Percentiles rank a stretch among this genome's conserved stretches.
These are phyloP conservation scores for Cryptosporidium felis DNA, from an alignment of 169 alveolate genomes.

Conservation along the genomic window DNA sequence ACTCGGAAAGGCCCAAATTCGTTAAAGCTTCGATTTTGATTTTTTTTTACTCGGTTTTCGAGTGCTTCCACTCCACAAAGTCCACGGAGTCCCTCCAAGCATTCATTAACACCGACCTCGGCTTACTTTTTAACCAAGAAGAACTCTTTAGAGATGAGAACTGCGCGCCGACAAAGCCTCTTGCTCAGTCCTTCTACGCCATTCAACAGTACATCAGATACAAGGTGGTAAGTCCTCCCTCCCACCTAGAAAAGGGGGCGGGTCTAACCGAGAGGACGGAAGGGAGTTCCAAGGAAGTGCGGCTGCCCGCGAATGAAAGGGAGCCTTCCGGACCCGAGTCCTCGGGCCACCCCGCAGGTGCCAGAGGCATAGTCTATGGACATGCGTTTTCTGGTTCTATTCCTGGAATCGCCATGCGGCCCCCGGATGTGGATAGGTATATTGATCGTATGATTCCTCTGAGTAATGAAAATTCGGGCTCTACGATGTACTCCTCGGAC, in stretches of 20 bases:
- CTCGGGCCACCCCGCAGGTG: too few species aligned
- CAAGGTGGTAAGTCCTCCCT: background rate
- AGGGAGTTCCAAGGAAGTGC: too few species aligned
- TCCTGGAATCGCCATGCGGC: slow-evolving; percentile 42
- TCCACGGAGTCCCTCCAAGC: background rate
- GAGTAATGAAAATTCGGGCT: background rate
- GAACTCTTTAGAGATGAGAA: slow-evolving; percentile 5
- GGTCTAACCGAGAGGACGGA: too few species aligned
- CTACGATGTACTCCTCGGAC: slow-evolving; percentile 3
- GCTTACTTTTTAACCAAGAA: slow-evolving; percentile 7
- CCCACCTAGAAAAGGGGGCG: too few species aligned
- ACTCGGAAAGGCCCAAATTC: slow-evolving; percentile 75
- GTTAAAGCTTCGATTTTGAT: slow-evolving; percentile 74
- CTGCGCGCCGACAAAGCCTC: background rate
- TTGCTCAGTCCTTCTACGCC: slow-evolving; percentile 34
- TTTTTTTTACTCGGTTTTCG: slow-evolving; percentile 71
- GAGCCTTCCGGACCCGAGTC: too few species aligned
- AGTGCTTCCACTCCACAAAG: slow-evolving; percentile 10
- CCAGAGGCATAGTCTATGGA: too few species aligned
- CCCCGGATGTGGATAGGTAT: slow-evolving; percentile 66
- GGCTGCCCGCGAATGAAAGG: too few species aligned
- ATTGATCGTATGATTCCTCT: slow-evolving; percentile 66
- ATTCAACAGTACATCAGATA: slow-evolving; percentile 56
- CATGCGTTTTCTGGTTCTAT: too few species aligned
- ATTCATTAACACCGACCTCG: slow-evolving; percentile 53